These are phyloP conservation scores for Pythium dissimile DNA, from an alignment of 352 stramenopile species.

Conservation along the genomic window DNA sequence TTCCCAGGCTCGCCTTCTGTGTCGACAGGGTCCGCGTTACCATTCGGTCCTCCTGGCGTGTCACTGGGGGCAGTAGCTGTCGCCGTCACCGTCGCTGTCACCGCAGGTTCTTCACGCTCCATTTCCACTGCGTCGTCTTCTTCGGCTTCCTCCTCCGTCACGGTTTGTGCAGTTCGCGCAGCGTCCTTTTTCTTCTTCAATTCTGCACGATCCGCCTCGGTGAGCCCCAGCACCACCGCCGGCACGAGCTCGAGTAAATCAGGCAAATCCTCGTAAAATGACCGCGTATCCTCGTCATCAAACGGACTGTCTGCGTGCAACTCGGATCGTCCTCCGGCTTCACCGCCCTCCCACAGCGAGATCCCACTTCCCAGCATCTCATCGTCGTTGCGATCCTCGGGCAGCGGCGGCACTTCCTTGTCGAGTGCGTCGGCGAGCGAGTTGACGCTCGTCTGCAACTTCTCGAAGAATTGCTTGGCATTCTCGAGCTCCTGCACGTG, in stretches of 20 bases:
- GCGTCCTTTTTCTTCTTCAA: slow-evolving; percentile 83
- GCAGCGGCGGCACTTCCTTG: slow-evolving; percentile 64
- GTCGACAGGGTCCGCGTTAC: too few species aligned
- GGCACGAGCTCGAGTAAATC: slow-evolving; percentile 94
- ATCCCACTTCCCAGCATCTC: slow-evolving; percentile 40
- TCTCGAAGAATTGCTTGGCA: slow-evolving; percentile 79
- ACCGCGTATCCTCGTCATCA: slow-evolving; percentile 94
- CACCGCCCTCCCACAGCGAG: slow-evolving; percentile 64
- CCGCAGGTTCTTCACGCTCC: too few species aligned
- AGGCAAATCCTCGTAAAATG: slow-evolving; percentile 97
- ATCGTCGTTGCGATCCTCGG: slow-evolving; percentile 61
- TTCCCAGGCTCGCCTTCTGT: slow-evolving; percentile 33
- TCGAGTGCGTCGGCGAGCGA: slow-evolving; percentile 77
- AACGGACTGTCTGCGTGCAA: slow-evolving; percentile 88
- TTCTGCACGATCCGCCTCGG: slow-evolving; percentile 81
- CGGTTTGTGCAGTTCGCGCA: slow-evolving; percentile 19
- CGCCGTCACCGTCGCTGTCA: background rate
- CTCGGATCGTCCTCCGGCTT: slow-evolving; percentile 51
- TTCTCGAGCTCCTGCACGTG: slow-evolving; percentile 73
- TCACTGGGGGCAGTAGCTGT: slow-evolving; percentile 19
- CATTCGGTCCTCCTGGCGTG: slow-evolving; percentile 24
- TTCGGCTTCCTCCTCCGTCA: slow-evolving; percentile 35
- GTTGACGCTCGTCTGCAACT: slow-evolving; percentile 82
- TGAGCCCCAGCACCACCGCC: slow-evolving; percentile 90
- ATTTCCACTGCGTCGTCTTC: slow-evolving; percentile 30